Conservation (phyloP, 75 land plant species). For the Picea glauca region DNA sequence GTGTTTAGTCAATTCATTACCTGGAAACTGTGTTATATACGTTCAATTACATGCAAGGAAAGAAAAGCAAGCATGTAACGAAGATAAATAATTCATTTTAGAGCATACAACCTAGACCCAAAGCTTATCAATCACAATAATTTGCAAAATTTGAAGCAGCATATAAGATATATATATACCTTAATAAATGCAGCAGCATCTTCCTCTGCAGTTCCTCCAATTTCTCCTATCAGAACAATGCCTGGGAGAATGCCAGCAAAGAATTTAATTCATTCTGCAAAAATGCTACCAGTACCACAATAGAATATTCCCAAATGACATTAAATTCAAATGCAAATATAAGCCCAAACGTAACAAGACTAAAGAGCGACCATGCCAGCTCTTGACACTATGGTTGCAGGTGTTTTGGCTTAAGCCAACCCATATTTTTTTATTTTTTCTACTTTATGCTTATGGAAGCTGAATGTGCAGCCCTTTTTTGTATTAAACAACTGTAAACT, state of each 20-base stretch:
- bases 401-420: no score
- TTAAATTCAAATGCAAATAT: neutral
- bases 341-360: no score
- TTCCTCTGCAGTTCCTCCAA: constrained; percentile 96
- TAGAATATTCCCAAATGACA: neutral
- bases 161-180: constrained; percentile 26
- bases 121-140: neutral
- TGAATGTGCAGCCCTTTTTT: no score
- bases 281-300: neutral
- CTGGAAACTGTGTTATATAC: neutral
- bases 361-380: no score
- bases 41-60: neutral
- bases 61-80: neutral
- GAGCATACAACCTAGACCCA: neutral
- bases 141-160: neutral
- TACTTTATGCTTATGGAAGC: no score
- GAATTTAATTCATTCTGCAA: neutral
- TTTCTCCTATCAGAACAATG: constrained; percentile 87
- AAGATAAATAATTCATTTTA: neutral
- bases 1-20: neutral
- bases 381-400: no score
- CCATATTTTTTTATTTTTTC: no score
- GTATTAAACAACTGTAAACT: no score
- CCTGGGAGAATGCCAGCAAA: constrained; percentile 27
- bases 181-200: constrained; percentile 85